A percentile compares a stretch with the other conserved stretches of the same genome.
These are phyloP conservation scores for Ilyonectria sp. DNA, from an alignment of 2,329 filamentous ascomycete species.

Conservation along the genomic window DNA sequence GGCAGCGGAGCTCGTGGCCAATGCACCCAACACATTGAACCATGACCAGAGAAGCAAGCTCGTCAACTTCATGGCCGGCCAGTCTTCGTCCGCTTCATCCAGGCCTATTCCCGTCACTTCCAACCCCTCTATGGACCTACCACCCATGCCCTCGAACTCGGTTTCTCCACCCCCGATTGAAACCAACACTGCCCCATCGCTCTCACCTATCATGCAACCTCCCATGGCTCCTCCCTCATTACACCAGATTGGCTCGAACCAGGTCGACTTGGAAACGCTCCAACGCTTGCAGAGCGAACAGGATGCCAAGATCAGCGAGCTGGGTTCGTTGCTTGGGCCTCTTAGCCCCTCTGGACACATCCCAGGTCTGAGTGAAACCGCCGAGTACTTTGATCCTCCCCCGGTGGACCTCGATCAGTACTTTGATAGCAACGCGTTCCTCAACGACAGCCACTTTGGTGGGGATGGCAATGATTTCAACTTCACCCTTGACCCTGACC, in stretches of 20 bases:
- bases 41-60: constrained; percentile 72
- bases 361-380: constrained; percentile 73
- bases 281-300: constrained; percentile 86
- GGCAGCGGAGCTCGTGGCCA: constrained; percentile 65
- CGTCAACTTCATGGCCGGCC: constrained; percentile 72
- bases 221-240: constrained; percentile 66
- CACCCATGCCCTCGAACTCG: constrained; percentile 41
- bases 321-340: constrained; percentile 82
- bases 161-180: constrained; percentile 47
- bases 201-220: constrained; percentile 66
- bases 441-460: constrained; percentile 57
- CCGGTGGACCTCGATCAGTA: constrained; percentile 68
- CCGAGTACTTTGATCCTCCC: constrained; percentile 54
- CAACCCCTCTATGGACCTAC: constrained; percentile 33
- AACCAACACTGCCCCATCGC: constrained; percentile 52
- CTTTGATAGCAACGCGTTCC: constrained; percentile 61
- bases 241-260: constrained; percentile 76
- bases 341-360: constrained; percentile 86
- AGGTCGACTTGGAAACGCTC: constrained; percentile 83
- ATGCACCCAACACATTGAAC: constrained; percentile 68
- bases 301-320: constrained; percentile 80
- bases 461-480: constrained; percentile 65
- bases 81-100: constrained; percentile 48
- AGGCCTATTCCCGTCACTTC: constrained; percentile 41
- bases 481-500: constrained; percentile 62